Evolutionary conservation across 179 eudicot genomes (phyloP), one percentile per base, ranked within the genome.

Genomic region (Patellifolia procumbens): DNA sequence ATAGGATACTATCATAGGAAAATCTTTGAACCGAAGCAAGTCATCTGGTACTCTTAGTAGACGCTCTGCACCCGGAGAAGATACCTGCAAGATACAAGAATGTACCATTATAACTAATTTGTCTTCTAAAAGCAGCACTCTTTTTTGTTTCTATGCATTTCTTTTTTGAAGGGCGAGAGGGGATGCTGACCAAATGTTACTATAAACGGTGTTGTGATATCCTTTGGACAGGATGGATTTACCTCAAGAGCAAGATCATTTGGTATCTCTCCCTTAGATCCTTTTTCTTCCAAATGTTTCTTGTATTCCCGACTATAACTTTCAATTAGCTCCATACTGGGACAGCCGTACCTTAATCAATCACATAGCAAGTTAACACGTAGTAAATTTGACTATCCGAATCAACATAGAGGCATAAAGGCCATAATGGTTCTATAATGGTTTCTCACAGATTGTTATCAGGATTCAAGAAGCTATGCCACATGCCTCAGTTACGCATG

Each of bases 11-110:
- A 76, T 69, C 97, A 95, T 92, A 15, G 97, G 89, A 84, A 87
- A 87, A 78, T 91, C 89, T 72, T 86, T 81, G 83, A 95, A 93
- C 65, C 97, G 85, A 20, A 71, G 70, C 67, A 92, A 76, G 79
- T 92, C 97, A 53, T 92, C 91, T 2, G 97, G 97, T 29, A 91
- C 86, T 87, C 73, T 91, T 53, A 95, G 81, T 35, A 95, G 77
- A 72, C 97, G 89, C 55, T 90, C 90, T 64, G 97, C 99, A 55
- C 99, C 94, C 13, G 97, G 97, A 75, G 97, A 91, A 28, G 97
- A 92, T 67, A 95, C 97, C 98, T 94, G 80, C 84, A 65, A 67
- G 63, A 72, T 68, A 73, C 61, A 39, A 65, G 10, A 48, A 70
- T n/a, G 43, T n/a, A 42, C 24, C 48, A 24, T 73, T 32, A 42